phyloP scores from a whole-genome alignment of 2,329 filamentous ascomycete genomes.

The Whalleya microplaca region DNA sequence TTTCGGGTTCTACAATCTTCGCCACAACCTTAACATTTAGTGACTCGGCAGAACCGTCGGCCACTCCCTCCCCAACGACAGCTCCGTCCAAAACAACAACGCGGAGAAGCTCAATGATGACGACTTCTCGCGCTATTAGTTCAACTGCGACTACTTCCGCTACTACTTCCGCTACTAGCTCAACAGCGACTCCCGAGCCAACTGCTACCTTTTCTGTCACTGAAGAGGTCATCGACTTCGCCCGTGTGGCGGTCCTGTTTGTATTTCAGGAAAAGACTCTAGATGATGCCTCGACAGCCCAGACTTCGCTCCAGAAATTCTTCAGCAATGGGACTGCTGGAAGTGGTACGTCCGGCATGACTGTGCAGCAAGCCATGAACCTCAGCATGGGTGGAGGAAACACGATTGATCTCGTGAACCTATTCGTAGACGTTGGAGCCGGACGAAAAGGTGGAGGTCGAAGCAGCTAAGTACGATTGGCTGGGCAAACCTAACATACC shows the following conservation, averaged over 20 bases:
- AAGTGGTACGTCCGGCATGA: conserved; percentile 29
- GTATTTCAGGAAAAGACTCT: conserved; percentile 61
- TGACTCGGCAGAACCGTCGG: conserved; percentile 20
- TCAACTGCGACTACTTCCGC: conserved; percentile 25
- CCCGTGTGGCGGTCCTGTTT: conserved; percentile 63
- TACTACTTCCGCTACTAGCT: conserved; percentile 15
- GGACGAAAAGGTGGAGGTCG: conserved; percentile 28
- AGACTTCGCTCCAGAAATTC: conserved; percentile 57
- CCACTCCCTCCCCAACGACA: conserved; percentile 27
- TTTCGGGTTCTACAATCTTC: conserved; percentile 37
- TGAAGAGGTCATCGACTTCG: conserved; percentile 64
- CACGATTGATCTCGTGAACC: conserved; percentile 55
- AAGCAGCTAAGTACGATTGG: conserved; percentile 13
- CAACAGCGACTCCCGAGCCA: conserved; percentile 32
- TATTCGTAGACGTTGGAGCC: conserved; percentile 44
- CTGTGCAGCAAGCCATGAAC: conserved; percentile 43
- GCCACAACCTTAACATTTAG: conserved; percentile 35
- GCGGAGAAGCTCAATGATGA: conserved; percentile 27
- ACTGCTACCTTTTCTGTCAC: conserved; percentile 52
- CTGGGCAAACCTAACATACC: neutral
- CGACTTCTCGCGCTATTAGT: conserved; percentile 20
- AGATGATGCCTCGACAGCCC: conserved; percentile 55
- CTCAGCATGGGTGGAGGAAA: conserved; percentile 49
- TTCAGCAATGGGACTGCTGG: conserved; percentile 46
- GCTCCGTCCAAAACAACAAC: conserved; percentile 31